Base-by-base conservation (phyloP, 768 basidiomycete genomes). In the Mycena chlorophos region DNA sequence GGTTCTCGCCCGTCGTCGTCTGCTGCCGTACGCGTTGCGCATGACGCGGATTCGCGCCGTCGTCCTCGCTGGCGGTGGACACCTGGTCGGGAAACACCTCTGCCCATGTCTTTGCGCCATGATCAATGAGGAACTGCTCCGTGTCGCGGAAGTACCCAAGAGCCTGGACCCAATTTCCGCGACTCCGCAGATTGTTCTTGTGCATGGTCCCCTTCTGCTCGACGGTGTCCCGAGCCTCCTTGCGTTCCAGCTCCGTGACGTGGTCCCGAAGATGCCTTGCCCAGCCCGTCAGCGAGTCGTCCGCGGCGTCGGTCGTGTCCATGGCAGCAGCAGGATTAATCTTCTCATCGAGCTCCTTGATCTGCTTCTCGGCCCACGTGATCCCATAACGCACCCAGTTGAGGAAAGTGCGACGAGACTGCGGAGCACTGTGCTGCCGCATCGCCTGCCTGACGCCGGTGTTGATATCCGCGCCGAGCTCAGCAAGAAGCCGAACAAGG, bases 81-180 rank as follows among this genome's bases (percentile, higher is more conserved):
- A 58, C 55, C 14, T 62, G 55, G 13, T 67, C 63, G 0, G 76
- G 70, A 53, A 73, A 72, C 20, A 78, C 49, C 28, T 76, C 78
- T 4, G 65, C 64, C 76, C 78, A 79, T 1, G 73, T 66, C 58
- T 79, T 79, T 17, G 79, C 78, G 2, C 69, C 71, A 38, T 67
- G 64, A 8, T 69, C 65, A 5, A 62, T 53, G 13, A 78, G 71
- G 2, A 71, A 45, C 16, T 54, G 59, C 54, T 75, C 67, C 8
- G 74, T 62, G 46, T 76, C 74, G 13, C 62, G 25, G n/a, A 75
- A 66, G 58, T 73, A 76, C 10, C 55, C 68, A 55, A 57, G 68
- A 12, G 64, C 49, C 14, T 73, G 72, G 22, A 66, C 60, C 38
- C 64, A 58, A 4, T 54, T 63, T 22, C 63, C 63, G 13, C 69